Evolutionary conservation across 108 stramenopile species (phyloP).

Genomic region (Pseudonitzschia pungens): DNA sequence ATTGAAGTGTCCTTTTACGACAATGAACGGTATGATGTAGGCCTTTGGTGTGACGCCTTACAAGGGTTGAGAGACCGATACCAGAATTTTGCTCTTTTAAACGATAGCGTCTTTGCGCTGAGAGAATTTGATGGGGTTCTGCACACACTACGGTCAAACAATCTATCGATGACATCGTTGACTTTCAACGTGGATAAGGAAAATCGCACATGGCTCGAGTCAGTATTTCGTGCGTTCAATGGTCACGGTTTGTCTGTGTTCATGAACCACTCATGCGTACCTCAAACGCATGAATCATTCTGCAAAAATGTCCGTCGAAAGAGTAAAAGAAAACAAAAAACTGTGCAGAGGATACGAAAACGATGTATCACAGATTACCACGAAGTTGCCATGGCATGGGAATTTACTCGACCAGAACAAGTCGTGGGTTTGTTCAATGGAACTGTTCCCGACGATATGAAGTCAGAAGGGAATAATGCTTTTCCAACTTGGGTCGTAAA

Average conservation of each 20-base stretch:
- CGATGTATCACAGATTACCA: slow-evolving; percentile 8
- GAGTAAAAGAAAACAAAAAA: not conserved
- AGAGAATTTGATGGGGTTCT: slow-evolving; percentile 20
- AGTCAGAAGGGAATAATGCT: not conserved
- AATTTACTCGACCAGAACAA: not conserved
- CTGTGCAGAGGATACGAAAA: slow-evolving; percentile 6
- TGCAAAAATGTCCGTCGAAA: not conserved
- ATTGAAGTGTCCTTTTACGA: slow-evolving; percentile 22
- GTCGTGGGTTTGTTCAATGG: not conserved
- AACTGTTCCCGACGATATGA: slow-evolving; percentile 6
- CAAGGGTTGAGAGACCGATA: not conserved
- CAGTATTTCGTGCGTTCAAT: slow-evolving; percentile 15
- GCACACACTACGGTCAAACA: slow-evolving; percentile 1
- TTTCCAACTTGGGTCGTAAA: slow-evolving; percentile 5
- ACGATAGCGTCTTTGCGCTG: slow-evolving; percentile 25
- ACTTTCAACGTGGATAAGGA: not conserved
- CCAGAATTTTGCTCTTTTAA: slow-evolving; percentile 10
- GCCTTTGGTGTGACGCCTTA: slow-evolving; percentile 46
- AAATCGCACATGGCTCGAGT: slow-evolving; percentile 22
- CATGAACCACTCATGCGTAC: slow-evolving; percentile 18
- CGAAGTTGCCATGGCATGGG: slow-evolving; percentile 14
- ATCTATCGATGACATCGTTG: not conserved
- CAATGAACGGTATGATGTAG: slow-evolving; percentile 44
- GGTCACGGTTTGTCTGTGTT: slow-evolving; percentile 12
- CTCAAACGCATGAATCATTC: not conserved